Conservation (phyloP, 2,329 filamentous ascomycete genomes). For the Curvularia sp. region DNA sequence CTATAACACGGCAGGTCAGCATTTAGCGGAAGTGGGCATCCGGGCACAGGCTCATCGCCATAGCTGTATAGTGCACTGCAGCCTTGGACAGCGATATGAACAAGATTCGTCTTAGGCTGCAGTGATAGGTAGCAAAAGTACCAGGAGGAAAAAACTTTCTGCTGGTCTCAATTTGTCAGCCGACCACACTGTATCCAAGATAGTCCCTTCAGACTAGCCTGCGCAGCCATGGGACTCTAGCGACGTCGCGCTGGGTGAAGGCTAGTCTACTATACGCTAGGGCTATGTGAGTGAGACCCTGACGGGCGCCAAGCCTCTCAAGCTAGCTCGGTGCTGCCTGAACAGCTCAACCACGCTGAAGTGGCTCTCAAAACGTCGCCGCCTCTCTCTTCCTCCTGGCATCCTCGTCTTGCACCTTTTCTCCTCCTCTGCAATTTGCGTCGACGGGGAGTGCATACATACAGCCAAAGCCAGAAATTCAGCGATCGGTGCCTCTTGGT, state of each 20-base stretch:
- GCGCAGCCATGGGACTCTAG: not conserved
- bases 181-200: not conserved
- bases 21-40: not conserved
- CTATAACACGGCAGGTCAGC: not conserved
- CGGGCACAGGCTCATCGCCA: not conserved
- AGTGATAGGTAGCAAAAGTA: not conserved
- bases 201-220: not conserved
- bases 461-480: not conserved
- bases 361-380: constrained; percentile 42
- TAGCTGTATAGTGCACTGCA: not conserved
- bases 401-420: constrained; percentile 27
- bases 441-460: constrained; percentile 2
- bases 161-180: not conserved
- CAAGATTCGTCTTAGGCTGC: not conserved
- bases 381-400: constrained; percentile 20
- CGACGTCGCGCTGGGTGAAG: constrained; percentile 9
- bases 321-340: constrained; percentile 41
- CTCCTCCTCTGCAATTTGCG: constrained; percentile 5
- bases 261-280: constrained; percentile 18
- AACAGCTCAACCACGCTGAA: constrained; percentile 29
- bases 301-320: constrained; percentile 27
- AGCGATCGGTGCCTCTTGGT: constrained; percentile 12
- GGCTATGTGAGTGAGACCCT: constrained; percentile 19
- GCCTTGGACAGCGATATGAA: not conserved
- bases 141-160: not conserved